These are phyloP conservation scores for Saccharomycopsis schoenii DNA, from an alignment of 805 yeast species.

Conservation along the genomic window DNA sequence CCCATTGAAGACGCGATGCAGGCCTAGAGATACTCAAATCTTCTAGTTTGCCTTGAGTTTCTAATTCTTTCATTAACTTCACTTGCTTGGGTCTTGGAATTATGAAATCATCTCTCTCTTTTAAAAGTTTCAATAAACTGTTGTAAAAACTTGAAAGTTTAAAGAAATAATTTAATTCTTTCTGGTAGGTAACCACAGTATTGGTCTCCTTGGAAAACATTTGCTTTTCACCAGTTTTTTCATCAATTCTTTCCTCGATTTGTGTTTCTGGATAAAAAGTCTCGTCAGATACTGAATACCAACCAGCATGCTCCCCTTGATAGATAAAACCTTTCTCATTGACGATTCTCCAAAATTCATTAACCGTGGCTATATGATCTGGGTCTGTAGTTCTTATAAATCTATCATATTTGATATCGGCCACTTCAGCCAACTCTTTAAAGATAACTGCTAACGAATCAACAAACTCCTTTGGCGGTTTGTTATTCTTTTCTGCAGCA, in stretches of 20 bases:
- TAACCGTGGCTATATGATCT: conserved; percentile 64
- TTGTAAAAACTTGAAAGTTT: conserved; percentile 52
- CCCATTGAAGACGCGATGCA: conserved; percentile 70
- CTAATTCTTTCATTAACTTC: conserved; percentile 50
- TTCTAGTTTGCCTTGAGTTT: conserved; percentile 31
- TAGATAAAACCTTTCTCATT: conserved; percentile 56
- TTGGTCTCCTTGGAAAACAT: conserved; percentile 54
- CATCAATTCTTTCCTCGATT: conserved; percentile 35
- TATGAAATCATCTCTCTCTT: conserved; percentile 48
- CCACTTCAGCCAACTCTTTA: conserved; percentile 46
- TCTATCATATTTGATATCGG: conserved; percentile 53
- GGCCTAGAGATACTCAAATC: conserved; percentile 92
- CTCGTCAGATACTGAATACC: conserved; percentile 94
- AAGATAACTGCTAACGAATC: conserved; percentile 61
- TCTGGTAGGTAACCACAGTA: conserved; percentile 62
- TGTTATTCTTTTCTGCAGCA: conserved; percentile 55
- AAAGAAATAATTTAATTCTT: conserved; percentile 85
- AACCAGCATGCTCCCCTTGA: conserved; percentile 78
- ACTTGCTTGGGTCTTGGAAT: conserved; percentile 48
- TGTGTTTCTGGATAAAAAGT: conserved; percentile 84
- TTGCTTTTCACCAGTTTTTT: conserved; percentile 21
- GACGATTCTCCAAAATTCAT: conserved; percentile 59
- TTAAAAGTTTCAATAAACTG: conserved; percentile 39
- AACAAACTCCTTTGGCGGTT: conserved; percentile 59
- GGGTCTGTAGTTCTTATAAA: conserved; percentile 86